Percentiles rank a stretch among this genome's conserved stretches.
Evolutionary conservation across 371 early-diverging fungal species (phyloP).

Genomic region (Capillidium rhysosporum): DNA sequence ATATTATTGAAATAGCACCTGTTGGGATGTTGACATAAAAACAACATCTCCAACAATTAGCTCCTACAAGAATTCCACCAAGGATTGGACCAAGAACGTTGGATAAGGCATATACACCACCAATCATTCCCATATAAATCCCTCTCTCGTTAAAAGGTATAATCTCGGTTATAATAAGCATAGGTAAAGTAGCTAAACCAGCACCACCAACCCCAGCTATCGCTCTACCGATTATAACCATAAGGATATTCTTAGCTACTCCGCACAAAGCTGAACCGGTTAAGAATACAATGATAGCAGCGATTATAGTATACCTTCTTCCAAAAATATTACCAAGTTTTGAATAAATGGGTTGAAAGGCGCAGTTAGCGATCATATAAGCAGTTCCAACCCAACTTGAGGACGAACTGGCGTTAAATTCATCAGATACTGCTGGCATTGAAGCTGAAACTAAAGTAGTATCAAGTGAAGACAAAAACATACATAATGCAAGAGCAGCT

Average conservation of each 20-base stretch:
- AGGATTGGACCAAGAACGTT: neutral
- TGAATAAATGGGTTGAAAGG: conserved; percentile 51
- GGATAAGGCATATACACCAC: neutral
- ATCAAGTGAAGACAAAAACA: conserved; percentile 14
- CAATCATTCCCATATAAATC: neutral
- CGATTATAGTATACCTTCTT: conserved; percentile 27
- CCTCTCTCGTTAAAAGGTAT: conserved; percentile 3
- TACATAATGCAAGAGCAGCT: neutral
- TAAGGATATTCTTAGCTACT: conserved; percentile 21
- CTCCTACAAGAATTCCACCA: neutral
- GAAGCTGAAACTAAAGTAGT: conserved; percentile 61
- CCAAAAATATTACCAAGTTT: conserved; percentile 40
- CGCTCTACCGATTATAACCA: conserved; percentile 50
- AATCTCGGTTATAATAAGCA: conserved; percentile 53
- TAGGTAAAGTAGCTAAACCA: conserved; percentile 40
- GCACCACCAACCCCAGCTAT: conserved; percentile 68
- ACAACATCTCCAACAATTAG: conserved; percentile 10
- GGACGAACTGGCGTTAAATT: conserved; percentile 36
- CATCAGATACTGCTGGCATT: conserved; percentile 41
- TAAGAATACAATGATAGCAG: conserved; percentile 29
- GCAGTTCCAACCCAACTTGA: conserved; percentile 43
- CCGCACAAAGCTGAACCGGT: conserved; percentile 33
- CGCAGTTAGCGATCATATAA: conserved; percentile 51
- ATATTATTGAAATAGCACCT: conserved; percentile 13
- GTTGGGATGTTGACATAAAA: conserved; percentile 28